Percentiles rank a stretch among this genome's conserved stretches.
phyloP scores from a whole-genome alignment of 2,329 filamentous ascomycete species.

The Rhinocladiella mackenziei region DNA sequence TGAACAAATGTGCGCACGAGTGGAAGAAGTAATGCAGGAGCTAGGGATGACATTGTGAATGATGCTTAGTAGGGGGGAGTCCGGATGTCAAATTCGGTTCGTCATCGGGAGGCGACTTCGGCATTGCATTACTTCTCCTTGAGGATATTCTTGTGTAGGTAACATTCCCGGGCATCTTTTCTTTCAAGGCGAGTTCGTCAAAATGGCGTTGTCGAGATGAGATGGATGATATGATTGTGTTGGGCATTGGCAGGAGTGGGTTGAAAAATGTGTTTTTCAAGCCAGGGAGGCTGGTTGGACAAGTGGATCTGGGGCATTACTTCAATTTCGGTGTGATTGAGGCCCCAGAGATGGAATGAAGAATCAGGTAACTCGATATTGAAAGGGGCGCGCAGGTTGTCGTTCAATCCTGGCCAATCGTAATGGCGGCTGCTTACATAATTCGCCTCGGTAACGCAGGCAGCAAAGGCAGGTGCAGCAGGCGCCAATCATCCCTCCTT shows the following conservation, averaged over 20 bases:
- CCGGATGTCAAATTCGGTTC: neutral
- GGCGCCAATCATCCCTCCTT: no score
- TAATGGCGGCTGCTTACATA: conserved; percentile 12
- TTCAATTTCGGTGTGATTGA: no score
- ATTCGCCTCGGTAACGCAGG: conserved; percentile 8
- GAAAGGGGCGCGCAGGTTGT: no score
- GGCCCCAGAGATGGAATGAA: no score
- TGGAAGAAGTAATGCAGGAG: conserved; percentile 26
- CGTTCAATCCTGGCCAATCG: conserved; percentile 15
- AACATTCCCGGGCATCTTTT: no score
- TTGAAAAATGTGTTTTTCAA: no score
- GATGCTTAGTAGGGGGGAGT: neutral
- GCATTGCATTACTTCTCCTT: neutral
- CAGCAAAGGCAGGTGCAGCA: no score
- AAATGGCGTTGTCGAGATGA: neutral
- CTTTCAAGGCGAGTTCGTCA: neutral
- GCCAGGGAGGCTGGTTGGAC: no score
- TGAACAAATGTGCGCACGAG: conserved; percentile 19
- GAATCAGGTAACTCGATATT: no score
- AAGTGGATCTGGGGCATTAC: no score
- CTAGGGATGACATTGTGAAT: conserved; percentile 20
- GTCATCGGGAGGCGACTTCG: neutral
- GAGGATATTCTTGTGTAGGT: conserved; percentile 6
- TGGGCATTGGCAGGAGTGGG: no score
- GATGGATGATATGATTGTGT: conserved; percentile 1